Conservation (phyloP, 306 rosid species). For the Alnus glutinosa region DNA sequence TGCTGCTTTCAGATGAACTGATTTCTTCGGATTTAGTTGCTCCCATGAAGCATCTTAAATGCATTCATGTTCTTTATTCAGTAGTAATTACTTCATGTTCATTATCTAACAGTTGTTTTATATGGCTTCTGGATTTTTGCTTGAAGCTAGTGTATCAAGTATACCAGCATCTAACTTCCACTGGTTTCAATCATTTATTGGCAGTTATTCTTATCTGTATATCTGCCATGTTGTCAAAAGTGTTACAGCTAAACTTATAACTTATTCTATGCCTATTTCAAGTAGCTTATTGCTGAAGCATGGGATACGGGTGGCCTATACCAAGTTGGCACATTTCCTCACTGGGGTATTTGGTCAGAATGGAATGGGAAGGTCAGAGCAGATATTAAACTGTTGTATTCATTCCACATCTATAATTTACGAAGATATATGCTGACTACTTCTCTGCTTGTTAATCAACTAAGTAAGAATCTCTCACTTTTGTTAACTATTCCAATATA, state of each 20-base stretch:
- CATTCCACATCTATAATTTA: background rate
- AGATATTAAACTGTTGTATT: conserved; percentile 23
- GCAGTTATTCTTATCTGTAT: conserved; percentile 24
- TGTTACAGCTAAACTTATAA: conserved; percentile 7
- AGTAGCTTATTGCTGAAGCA: conserved; percentile 95
- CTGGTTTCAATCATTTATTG: background rate
- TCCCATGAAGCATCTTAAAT: background rate
- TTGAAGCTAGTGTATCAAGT: background rate
- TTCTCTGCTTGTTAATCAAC: background rate
- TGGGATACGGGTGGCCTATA: conserved; percentile 98
- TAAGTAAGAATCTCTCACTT: background rate
- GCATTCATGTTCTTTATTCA: background rate
- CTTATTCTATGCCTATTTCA: conserved; percentile 32
- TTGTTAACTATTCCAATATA: background rate
- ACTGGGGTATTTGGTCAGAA: conserved; percentile 97
- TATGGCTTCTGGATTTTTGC: background rate
- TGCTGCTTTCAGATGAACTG: background rate
- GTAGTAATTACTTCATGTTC: background rate
- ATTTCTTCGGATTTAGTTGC: background rate
- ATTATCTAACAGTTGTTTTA: background rate
- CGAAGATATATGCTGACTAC: background rate
- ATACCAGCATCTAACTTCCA: background rate
- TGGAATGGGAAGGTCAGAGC: conserved; percentile 97
- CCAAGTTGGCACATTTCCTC: conserved; percentile 97
- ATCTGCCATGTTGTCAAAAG: background rate